Evolutionary conservation across 176 grass and related monocot genomes (phyloP).

Genomic region (Rhipidocladum racemiflorum): DNA sequence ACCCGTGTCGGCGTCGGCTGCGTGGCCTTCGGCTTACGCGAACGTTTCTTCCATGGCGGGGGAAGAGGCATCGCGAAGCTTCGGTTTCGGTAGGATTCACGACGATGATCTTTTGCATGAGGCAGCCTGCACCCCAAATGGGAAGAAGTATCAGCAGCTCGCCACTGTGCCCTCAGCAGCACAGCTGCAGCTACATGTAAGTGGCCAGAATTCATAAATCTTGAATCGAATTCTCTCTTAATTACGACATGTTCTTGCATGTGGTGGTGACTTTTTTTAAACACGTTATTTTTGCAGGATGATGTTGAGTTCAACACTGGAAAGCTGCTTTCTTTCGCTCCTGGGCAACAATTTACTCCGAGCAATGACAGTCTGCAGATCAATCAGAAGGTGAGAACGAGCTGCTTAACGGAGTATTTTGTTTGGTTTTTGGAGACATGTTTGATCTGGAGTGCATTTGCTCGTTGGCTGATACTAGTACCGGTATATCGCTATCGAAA

Average conservation of each 20-base stretch:
- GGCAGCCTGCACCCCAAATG: background rate
- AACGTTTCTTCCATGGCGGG: conserved; percentile 2
- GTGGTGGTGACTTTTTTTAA: background rate
- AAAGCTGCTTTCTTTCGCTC: conserved; percentile 40
- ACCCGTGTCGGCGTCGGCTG: background rate
- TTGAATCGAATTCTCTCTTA: background rate
- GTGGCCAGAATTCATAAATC: background rate
- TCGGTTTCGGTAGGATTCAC: background rate
- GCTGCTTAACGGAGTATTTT: background rate
- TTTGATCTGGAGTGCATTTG: conserved; percentile 1
- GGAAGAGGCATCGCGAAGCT: conserved; percentile 19
- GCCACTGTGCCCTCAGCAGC: background rate
- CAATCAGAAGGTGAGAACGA: conserved; percentile 31
- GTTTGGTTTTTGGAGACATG: background rate
- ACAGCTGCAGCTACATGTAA: conserved; percentile 20
- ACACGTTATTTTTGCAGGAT: conserved; percentile 12
- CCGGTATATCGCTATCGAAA: background rate
- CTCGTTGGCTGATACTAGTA: background rate
- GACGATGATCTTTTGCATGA: background rate
- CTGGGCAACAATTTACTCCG: background rate
- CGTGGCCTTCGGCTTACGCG: background rate
- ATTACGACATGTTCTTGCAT: background rate
- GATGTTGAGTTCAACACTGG: conserved; percentile 6
- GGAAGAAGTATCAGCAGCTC: background rate
- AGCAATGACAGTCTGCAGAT: conserved; percentile 19